Conservation (phyloP, 1,139 yeast genomes). For the Saccharomycopsis hybrid region DNA sequence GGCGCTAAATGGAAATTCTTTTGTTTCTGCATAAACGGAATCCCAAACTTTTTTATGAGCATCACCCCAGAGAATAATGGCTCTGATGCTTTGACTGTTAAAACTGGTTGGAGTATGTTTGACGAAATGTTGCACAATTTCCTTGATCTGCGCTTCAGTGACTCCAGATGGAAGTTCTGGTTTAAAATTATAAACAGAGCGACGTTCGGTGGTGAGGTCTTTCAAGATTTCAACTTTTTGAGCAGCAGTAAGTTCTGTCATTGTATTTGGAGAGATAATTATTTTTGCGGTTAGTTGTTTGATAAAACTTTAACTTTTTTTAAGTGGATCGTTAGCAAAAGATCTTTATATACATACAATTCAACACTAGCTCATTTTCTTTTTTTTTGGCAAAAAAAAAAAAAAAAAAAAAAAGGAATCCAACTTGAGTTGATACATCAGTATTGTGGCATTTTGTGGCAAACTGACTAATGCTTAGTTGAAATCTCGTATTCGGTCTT, state of each 20-base stretch:
- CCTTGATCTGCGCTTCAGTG: slow-evolving; percentile 30
- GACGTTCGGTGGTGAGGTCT: slow-evolving; percentile 31
- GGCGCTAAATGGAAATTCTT: slow-evolving; percentile 29
- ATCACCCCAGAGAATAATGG: slow-evolving; percentile 35
- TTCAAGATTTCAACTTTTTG: slow-evolving; percentile 24
- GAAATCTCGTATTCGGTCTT: too few relatives aligned
- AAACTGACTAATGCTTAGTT: too few relatives aligned
- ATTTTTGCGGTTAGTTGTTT: too few relatives aligned
- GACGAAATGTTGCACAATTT: slow-evolving; percentile 31
- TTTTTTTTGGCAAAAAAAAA: too few relatives aligned
- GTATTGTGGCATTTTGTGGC: too few relatives aligned
- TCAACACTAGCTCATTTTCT: too few relatives aligned
- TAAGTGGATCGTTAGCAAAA: too few relatives aligned
- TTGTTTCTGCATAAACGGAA: slow-evolving; percentile 31
- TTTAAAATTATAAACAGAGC: slow-evolving; percentile 35
- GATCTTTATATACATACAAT: too few relatives aligned
- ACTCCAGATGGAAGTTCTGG: slow-evolving; percentile 35
- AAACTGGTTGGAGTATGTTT: slow-evolving; percentile 41
- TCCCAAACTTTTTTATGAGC: slow-evolving; percentile 39
- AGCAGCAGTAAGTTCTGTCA: slow-evolving; percentile 22
- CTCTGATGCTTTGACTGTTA: slow-evolving; percentile 42
- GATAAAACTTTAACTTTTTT: too few relatives aligned
- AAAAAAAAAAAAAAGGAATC: too few relatives aligned
- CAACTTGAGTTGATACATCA: too few relatives aligned
- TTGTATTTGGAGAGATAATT: too few relatives aligned